Evolutionary conservation across 176 grass and related monocot genomes (phyloP).

Genomic region (Ananas comosus): DNA sequence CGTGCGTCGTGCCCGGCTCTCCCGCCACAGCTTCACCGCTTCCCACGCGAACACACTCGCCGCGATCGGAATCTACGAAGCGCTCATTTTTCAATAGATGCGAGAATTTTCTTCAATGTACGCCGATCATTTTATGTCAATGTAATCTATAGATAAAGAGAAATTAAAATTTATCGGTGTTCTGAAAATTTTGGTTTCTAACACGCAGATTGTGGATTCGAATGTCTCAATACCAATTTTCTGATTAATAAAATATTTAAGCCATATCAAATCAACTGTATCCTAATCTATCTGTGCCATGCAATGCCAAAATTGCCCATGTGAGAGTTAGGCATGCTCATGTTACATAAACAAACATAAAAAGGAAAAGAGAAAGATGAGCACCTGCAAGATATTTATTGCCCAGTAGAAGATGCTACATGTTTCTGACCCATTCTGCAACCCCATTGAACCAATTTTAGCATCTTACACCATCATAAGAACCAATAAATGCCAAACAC

Average conservation of each 20-base stretch:
- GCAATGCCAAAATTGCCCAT: too few species aligned
- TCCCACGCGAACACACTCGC: conserved; percentile 59
- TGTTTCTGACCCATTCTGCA: conserved; percentile 58
- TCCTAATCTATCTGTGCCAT: too few species aligned
- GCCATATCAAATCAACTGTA: too few species aligned
- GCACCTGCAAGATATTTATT: conserved; percentile 73
- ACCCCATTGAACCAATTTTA: neutral
- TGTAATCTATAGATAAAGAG: neutral
- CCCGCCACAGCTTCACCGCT: conserved; percentile 49
- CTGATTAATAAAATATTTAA: too few species aligned
- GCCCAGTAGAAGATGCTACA: conserved; percentile 85
- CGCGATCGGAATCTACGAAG: conserved; percentile 46
- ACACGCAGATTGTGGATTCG: too few species aligned
- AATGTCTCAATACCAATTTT: too few species aligned
- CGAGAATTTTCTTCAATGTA: neutral
- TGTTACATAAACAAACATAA: neutral
- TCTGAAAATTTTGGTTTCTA: too few species aligned
- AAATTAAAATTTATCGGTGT: too few species aligned
- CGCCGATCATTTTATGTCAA: neutral
- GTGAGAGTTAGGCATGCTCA: neutral
- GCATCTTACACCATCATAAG: conserved; percentile 2
- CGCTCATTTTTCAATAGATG: neutral
- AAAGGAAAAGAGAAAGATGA: neutral
- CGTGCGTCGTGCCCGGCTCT: conserved; percentile 53
- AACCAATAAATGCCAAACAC: neutral